These are phyloP conservation scores for Lachnellula suecica DNA, from an alignment of 2,329 filamentous ascomycete genomes.

Conservation along the genomic window DNA sequence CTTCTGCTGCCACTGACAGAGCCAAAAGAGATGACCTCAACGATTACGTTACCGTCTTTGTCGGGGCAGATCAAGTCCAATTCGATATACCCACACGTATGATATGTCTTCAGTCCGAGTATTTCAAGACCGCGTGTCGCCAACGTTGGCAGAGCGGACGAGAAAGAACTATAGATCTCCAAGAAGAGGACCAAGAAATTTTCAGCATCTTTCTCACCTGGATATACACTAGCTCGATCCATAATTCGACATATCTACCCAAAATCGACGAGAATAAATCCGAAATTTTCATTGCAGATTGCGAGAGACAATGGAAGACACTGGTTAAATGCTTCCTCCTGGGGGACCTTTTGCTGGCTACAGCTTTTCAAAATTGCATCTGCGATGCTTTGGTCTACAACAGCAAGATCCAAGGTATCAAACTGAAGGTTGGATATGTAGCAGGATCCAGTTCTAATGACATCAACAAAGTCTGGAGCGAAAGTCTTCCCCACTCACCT, in stretches of 20 bases:
- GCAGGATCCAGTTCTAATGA: background rate
- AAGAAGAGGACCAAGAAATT: background rate
- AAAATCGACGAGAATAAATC: too few relatives aligned
- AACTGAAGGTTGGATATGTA: background rate
- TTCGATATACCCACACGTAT: background rate
- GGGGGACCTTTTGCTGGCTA: background rate
- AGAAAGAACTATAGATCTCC: background rate
- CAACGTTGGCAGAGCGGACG: background rate
- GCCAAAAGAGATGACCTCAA: too few relatives aligned
- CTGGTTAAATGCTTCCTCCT: background rate
- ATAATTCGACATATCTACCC: background rate
- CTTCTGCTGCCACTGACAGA: too few relatives aligned
- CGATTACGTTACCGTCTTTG: too few relatives aligned
- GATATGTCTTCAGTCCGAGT: background rate
- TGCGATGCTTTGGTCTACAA: background rate
- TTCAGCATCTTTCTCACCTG: background rate
- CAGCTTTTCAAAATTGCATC: background rate
- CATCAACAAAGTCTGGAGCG: background rate
- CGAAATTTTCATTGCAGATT: too few relatives aligned
- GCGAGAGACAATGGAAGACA: background rate
- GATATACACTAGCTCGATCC: background rate
- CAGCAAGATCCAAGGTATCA: background rate
- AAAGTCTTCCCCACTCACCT: background rate
- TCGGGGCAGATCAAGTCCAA: background rate
- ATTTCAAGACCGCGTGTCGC: background rate